Evolutionary conservation across 305 asterid species (phyloP).

Genomic region (Fraxinus sp.): DNA sequence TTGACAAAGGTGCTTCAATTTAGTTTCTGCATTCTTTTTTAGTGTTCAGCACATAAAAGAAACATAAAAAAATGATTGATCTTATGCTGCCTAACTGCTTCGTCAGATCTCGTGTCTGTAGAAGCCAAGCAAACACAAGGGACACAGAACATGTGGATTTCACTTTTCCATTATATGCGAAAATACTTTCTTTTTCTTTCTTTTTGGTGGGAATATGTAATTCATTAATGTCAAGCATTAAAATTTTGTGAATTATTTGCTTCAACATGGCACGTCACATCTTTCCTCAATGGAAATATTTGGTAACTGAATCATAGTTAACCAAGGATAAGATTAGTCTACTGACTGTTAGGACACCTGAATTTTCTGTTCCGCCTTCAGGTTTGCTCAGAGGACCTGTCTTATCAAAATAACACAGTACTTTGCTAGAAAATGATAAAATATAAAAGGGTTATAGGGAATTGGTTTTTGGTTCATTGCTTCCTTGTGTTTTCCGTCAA

Average conservation of each 20-base stretch:
- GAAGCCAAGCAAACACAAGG: not conserved
- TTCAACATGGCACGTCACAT: not conserved
- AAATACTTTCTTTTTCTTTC: not conserved
- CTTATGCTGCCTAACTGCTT: constrained; percentile 6
- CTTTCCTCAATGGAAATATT: constrained; percentile 3
- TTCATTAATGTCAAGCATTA: constrained; percentile 7
- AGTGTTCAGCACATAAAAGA: not conserved
- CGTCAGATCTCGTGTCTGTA: not conserved
- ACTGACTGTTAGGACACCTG: not conserved
- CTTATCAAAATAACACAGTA: not conserved
- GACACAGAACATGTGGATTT: not conserved
- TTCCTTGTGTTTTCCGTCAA: constrained; percentile 17
- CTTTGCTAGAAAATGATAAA: not conserved
- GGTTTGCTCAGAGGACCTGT: not conserved
- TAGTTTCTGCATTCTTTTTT: constrained; percentile 12
- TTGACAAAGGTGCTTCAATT: constrained; percentile 58
- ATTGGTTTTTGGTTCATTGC: constrained; percentile 17
- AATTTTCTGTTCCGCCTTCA: constrained; percentile 4
- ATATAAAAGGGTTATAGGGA: not conserved
- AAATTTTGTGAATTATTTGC: constrained; percentile 7
- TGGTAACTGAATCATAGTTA: constrained; percentile 12
- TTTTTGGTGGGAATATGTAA: constrained; percentile 8
- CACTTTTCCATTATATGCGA: not conserved
- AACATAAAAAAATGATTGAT: constrained; percentile 9
- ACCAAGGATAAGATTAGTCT: not conserved